phyloP scores from a whole-genome alignment of 2,329 filamentous ascomycete genomes.

The Sphaceloma murrayae region DNA sequence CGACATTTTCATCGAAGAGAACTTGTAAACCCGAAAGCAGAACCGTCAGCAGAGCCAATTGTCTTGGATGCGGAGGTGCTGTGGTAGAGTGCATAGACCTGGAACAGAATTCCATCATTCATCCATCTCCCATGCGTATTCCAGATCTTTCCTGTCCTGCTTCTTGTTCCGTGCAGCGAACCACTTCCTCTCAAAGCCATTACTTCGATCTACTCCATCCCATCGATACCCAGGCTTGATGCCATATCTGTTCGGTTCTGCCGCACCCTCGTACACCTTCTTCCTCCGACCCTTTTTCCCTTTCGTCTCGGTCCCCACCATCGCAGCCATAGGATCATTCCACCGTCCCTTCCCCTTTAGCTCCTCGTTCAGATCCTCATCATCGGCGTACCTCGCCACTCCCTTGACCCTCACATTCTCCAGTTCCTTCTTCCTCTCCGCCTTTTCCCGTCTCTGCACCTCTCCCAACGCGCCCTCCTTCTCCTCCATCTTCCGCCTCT shows the following conservation, averaged over 20 bases:
- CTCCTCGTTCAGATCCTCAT: slow-evolving; percentile 75
- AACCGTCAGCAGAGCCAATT: slow-evolving; percentile 27
- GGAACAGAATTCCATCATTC: slow-evolving; percentile 43
- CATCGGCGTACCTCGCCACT: slow-evolving; percentile 71
- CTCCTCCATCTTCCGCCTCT: slow-evolving; percentile 53
- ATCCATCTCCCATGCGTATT: slow-evolving; percentile 96
- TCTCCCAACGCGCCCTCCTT: slow-evolving; percentile 70
- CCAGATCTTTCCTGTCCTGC: slow-evolving; percentile 65
- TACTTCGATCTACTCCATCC: slow-evolving; percentile 93
- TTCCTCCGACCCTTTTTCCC: slow-evolving; percentile 40
- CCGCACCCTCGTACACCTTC: slow-evolving; percentile 65
- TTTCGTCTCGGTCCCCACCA: slow-evolving; percentile 56
- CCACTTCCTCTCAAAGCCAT: slow-evolving; percentile 86
- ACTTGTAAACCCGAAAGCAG: slow-evolving; percentile 30
- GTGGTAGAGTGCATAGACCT: slow-evolving; percentile 36
- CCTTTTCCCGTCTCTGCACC: slow-evolving; percentile 63
- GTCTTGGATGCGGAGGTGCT: slow-evolving; percentile 40
- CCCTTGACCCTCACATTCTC: slow-evolving; percentile 75
- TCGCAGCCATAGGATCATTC: slow-evolving; percentile 87
- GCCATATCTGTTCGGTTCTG: slow-evolving; percentile 83
- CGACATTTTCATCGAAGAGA: slow-evolving; percentile 44
- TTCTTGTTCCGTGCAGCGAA: slow-evolving; percentile 78
- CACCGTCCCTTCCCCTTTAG: slow-evolving; percentile 67
- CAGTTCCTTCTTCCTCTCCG: slow-evolving; percentile 55
- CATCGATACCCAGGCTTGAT: slow-evolving; percentile 87